Percentiles rank a stretch among this genome's conserved stretches.
Evolutionary conservation across 2,329 filamentous ascomycete species (phyloP).

Genomic region (Ascochyta koolunga): DNA sequence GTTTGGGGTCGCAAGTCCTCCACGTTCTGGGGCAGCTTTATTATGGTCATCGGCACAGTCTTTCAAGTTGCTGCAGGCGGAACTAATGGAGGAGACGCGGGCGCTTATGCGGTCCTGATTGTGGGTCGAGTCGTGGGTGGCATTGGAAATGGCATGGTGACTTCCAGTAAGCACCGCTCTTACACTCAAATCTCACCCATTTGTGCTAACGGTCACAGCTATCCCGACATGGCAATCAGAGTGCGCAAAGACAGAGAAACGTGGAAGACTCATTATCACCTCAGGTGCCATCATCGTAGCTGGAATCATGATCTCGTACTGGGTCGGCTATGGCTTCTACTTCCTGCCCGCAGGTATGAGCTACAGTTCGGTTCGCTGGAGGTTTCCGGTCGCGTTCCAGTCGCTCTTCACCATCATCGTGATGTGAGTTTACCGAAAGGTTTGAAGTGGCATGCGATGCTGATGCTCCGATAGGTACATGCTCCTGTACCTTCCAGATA

Average conservation of each 20-base stretch:
- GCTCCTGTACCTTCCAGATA: constrained; percentile 50
- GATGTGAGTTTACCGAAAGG: too few species aligned
- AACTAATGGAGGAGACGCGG: constrained; percentile 26
- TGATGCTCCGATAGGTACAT: constrained; percentile 42
- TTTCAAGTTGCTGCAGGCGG: constrained; percentile 61
- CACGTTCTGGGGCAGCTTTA: constrained; percentile 34
- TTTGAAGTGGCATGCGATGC: neutral
- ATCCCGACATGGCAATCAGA: constrained; percentile 56
- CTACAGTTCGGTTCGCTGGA: constrained; percentile 42
- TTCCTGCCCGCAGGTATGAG: constrained; percentile 49
- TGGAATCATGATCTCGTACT: constrained; percentile 52
- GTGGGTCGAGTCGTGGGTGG: constrained; percentile 58
- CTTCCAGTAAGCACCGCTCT: constrained; percentile 25
- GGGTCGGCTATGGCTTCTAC: constrained; percentile 52
- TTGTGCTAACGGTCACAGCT: constrained; percentile 29
- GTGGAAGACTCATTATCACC: constrained; percentile 55
- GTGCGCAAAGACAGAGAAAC: constrained; percentile 52
- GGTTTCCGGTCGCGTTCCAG: constrained; percentile 61
- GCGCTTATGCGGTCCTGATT: constrained; percentile 47
- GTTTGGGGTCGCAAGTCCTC: constrained; percentile 55
- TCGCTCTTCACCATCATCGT: constrained; percentile 64
- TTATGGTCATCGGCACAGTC: constrained; percentile 65
- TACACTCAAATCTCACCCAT: constrained; percentile 1
- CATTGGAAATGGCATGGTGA: constrained; percentile 51
- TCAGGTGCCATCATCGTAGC: constrained; percentile 53